A percentile compares a stretch with the other conserved stretches of the same genome.
These are phyloP conservation scores for Blastobotrys peoriensis DNA, from an alignment of 805 yeast genomes.

Conservation along the genomic window DNA sequence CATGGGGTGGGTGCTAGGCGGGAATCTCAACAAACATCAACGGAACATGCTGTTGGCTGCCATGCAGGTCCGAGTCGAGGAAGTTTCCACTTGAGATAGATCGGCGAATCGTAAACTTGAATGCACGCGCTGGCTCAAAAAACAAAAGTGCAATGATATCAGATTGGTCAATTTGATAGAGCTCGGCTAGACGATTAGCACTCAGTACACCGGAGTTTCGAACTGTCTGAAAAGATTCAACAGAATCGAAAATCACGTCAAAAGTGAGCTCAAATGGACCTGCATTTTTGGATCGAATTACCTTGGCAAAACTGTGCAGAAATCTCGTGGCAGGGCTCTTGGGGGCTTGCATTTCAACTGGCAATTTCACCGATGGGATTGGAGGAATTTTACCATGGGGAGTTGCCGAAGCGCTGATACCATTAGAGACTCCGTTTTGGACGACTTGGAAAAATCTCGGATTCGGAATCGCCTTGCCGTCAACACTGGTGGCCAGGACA, in stretches of 20 bases:
- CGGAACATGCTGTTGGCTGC: constrained; percentile 5
- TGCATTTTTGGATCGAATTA: constrained; percentile 7
- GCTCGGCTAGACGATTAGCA: not conserved
- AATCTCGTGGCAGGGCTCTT: not conserved
- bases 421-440: too few relatives aligned
- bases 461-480: too few relatives aligned
- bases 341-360: too few relatives aligned
- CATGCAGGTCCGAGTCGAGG: not conserved
- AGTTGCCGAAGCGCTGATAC: too few relatives aligned
- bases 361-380: too few relatives aligned
- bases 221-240: constrained; percentile 2
- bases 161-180: not conserved
- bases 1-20: too few relatives aligned
- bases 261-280: constrained; percentile 15
- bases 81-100: not conserved
- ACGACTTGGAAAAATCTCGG: too few relatives aligned
- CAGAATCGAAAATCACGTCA: constrained; percentile 16
- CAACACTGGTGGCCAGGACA: too few relatives aligned
- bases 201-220: constrained; percentile 1
- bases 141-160: not conserved
- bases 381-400: too few relatives aligned
- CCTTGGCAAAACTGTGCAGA: constrained; percentile 2
- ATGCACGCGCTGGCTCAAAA: constrained; percentile 3
- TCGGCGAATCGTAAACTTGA: constrained; percentile 3
- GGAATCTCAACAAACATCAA: constrained; percentile 29